Base-by-base conservation (phyloP, 176 grass and related monocot genomes). In the Aechmea fasciata region DNA sequence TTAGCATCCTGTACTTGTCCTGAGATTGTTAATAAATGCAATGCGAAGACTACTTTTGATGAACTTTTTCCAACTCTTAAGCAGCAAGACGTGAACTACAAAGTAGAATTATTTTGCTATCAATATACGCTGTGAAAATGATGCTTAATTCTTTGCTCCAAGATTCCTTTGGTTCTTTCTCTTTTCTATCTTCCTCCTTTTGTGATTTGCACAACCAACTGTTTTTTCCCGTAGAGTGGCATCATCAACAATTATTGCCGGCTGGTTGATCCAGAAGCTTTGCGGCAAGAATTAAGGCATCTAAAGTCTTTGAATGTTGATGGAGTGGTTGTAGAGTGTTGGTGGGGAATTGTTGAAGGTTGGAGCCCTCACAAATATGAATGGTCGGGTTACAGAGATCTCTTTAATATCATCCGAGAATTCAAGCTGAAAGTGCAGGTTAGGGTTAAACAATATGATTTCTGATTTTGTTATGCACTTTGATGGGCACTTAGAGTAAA, bases 331-430 rank as follows among this genome's bases (percentile, higher is more conserved):
- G 83, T 96, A 66, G 81, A 89, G 47, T 96, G 88, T 73, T 96
- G 88, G 88, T 96, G 92, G 92, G 85, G 88, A 66, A 83, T 92
- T 73, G 92, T 89, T 49, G 92, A 96, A 92, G 88, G 85, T 24
- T 92, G 92, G 92, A 88, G 61, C 78, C 85, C 92, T 78, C 76
- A 68, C 64, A 96, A 92, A 48, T 96, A 96, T 6, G 83, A 92
- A 20, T 96, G 88, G 92, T 92, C 88, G 84, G 86, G 88, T 11
- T 96, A 96, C 77, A 92, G 89, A 52, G 88, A 92, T 50, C 88
- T 96, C 67, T 96, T 96, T 80, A 87, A 75, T 73, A 96, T 96
- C 74, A 83, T 96, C 72, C 88, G 82, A 82, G 88, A 96, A 49
- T 96, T 92, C 76, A 72, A 87, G 73, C 70, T 96, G 53, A 96